Conservation (phyloP, 2,329 filamentous ascomycete species). For the Plectosphaerella sp. region DNA sequence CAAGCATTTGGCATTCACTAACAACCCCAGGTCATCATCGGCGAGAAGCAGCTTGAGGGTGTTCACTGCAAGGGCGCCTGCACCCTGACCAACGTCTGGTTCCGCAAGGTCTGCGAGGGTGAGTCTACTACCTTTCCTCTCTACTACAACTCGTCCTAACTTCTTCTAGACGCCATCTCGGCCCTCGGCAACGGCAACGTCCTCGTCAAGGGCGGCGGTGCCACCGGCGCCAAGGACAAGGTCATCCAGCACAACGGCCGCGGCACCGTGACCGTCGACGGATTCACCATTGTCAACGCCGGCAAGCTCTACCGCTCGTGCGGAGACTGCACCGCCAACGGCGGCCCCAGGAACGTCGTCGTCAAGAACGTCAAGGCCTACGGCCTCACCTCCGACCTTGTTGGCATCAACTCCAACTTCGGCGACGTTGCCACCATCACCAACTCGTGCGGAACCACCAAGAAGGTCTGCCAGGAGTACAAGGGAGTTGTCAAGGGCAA, state of each 20-base stretch:
- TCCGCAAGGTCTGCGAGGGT: slow-evolving; percentile 32
- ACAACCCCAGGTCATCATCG: slow-evolving; percentile 35
- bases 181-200: slow-evolving; percentile 12
- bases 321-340: slow-evolving; percentile 37
- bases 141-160: slow-evolving; percentile 20
- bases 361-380: slow-evolving; percentile 18
- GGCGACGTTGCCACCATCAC: slow-evolving; percentile 12
- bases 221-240: slow-evolving; percentile 25
- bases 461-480: slow-evolving; percentile 14
- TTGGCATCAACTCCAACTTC: slow-evolving; percentile 14
- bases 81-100: slow-evolving; percentile 32
- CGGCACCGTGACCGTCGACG: slow-evolving; percentile 20
- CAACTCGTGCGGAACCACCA: slow-evolving; percentile 11
- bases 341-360: slow-evolving; percentile 14
- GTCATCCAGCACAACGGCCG: slow-evolving; percentile 28
- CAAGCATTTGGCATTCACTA: no score
- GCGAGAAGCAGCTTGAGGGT: slow-evolving; percentile 43
- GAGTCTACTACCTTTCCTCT: slow-evolving; percentile 15
- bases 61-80: slow-evolving; percentile 46
- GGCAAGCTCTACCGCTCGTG: slow-evolving; percentile 40
- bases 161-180: slow-evolving; percentile 5
- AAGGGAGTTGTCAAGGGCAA: slow-evolving; percentile 11
- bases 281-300: slow-evolving; percentile 33
- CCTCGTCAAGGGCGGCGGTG: slow-evolving; percentile 24
- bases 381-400: slow-evolving; percentile 2